A percentile compares a stretch with the other conserved stretches of the same genome.
Conservation (phyloP, 495 filamentous ascomycete genomes). For the Staphylotrichum longicolle region DNA sequence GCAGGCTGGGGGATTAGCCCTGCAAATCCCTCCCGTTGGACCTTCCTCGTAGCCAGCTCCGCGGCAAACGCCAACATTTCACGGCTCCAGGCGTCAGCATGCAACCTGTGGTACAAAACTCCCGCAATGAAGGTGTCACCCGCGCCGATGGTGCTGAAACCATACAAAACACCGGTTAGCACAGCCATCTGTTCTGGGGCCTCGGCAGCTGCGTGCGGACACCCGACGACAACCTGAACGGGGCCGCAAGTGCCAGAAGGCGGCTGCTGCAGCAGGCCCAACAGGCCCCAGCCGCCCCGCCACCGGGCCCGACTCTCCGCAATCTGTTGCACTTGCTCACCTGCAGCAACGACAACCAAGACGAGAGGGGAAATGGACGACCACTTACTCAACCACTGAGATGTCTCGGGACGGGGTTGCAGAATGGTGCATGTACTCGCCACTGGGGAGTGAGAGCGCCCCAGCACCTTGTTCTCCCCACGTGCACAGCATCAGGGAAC, state of each 20-base stretch:
- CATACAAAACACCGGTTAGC: slow-evolving; percentile 24
- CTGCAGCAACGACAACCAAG: slow-evolving; percentile 7
- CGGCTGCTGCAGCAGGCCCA: too few species aligned
- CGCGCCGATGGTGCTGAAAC: slow-evolving; percentile 61
- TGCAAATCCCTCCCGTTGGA: slow-evolving; percentile 62
- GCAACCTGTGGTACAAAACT: slow-evolving; percentile 58
- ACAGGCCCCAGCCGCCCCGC: background rate
- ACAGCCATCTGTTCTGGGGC: slow-evolving; percentile 7
- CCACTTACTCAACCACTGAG: slow-evolving; percentile 62
- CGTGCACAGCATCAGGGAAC: slow-evolving; percentile 61
- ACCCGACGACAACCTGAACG: too few species aligned
- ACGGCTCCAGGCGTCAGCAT: slow-evolving; percentile 50
- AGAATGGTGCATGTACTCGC: slow-evolving; percentile 43
- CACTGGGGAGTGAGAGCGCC: slow-evolving; percentile 42
- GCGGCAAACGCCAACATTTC: slow-evolving; percentile 60
- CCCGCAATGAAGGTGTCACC: slow-evolving; percentile 76
- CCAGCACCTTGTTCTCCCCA: slow-evolving; percentile 64
- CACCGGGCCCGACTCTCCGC: background rate
- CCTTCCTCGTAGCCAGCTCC: slow-evolving; percentile 64
- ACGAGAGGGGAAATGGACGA: slow-evolving; percentile 10
- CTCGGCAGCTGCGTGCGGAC: background rate
- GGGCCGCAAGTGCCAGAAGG: too few species aligned
- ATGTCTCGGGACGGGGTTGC: slow-evolving; percentile 42
- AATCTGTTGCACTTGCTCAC: background rate
- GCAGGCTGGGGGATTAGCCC: slow-evolving; percentile 40